phyloP scores from a whole-genome alignment of 331 rosid species.

The Cucumis variabilis region DNA sequence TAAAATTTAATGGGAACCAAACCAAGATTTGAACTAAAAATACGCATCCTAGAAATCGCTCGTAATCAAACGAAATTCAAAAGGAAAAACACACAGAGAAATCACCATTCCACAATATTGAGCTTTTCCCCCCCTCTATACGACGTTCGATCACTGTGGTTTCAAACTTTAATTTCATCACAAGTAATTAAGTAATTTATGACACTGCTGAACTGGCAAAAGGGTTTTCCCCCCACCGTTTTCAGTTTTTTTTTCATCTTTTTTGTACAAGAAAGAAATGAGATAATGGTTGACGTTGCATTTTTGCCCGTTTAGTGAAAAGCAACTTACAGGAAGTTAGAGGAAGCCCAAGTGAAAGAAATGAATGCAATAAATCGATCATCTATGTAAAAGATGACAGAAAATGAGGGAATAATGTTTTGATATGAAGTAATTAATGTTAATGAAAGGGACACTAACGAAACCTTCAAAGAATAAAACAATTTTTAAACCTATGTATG shows the following conservation, averaged over 20 bases:
- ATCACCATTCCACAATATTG: neutral
- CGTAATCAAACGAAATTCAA: neutral
- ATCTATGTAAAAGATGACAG: slow-evolving; percentile 17
- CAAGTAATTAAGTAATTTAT: slow-evolving; percentile 26
- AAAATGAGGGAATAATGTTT: slow-evolving; percentile 51
- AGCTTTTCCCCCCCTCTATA: neutral
- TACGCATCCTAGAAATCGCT: too few relatives aligned
- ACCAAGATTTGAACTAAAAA: too few relatives aligned
- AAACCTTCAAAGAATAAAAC: neutral
- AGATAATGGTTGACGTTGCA: neutral
- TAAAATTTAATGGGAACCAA: too few relatives aligned
- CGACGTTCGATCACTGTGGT: neutral
- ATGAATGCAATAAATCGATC: slow-evolving; percentile 31
- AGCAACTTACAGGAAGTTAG: slow-evolving; percentile 34
- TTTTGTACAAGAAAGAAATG: slow-evolving; percentile 12
- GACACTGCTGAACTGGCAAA: neutral
- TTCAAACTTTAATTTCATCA: neutral
- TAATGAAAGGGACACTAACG: neutral
- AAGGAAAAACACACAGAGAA: neutral
- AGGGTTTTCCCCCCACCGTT: neutral
- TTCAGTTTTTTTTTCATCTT: neutral
- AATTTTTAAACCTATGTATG: neutral
- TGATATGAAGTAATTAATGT: neutral
- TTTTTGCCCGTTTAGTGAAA: slow-evolving; percentile 20
- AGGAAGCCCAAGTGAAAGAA: slow-evolving; percentile 41